Percentiles rank a stretch among this genome's conserved stretches.
Conservation (phyloP, 2,329 filamentous ascomycete species). For the Triangularia verruculosa region DNA sequence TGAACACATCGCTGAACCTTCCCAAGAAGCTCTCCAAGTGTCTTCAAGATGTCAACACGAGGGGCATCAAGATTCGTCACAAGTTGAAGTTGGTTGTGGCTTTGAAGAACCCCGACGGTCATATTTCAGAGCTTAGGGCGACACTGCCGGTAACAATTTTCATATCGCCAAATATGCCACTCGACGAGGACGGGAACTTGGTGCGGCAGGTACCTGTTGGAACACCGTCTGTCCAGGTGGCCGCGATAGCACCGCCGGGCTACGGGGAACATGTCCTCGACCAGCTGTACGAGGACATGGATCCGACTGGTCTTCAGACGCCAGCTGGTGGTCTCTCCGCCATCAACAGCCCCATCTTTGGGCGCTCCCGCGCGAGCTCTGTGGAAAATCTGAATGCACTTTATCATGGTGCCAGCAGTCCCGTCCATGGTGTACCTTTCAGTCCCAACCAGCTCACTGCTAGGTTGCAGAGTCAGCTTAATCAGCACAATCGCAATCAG, state of each 20-base stretch:
- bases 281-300: slow-evolving; percentile 83
- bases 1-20: slow-evolving; percentile 63
- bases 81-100: slow-evolving; percentile 90
- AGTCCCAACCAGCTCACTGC: slow-evolving; percentile 57
- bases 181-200: slow-evolving; percentile 83
- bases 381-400: slow-evolving; percentile 71
- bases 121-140: slow-evolving; percentile 88
- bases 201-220: slow-evolving; percentile 56
- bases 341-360: slow-evolving; percentile 77
- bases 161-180: slow-evolving; percentile 88
- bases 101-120: slow-evolving; percentile 90
- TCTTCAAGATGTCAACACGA: slow-evolving; percentile 83
- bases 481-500: slow-evolving; percentile 44
- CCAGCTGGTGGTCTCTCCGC: slow-evolving; percentile 63
- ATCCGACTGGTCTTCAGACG: slow-evolving; percentile 76
- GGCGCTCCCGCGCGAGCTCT: slow-evolving; percentile 70
- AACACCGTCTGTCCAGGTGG: slow-evolving; percentile 52
- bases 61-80: slow-evolving; percentile 88
- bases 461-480: slow-evolving; percentile 67
- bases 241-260: slow-evolving; percentile 77
- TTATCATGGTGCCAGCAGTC: slow-evolving; percentile 31
- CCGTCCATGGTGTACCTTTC: slow-evolving; percentile 38
- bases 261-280: slow-evolving; percentile 91
- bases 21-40: slow-evolving; percentile 80
- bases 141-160: slow-evolving; percentile 90